These are phyloP conservation scores for Starmerella tilneyi DNA, from an alignment of 805 yeast species.

Conservation along the genomic window DNA sequence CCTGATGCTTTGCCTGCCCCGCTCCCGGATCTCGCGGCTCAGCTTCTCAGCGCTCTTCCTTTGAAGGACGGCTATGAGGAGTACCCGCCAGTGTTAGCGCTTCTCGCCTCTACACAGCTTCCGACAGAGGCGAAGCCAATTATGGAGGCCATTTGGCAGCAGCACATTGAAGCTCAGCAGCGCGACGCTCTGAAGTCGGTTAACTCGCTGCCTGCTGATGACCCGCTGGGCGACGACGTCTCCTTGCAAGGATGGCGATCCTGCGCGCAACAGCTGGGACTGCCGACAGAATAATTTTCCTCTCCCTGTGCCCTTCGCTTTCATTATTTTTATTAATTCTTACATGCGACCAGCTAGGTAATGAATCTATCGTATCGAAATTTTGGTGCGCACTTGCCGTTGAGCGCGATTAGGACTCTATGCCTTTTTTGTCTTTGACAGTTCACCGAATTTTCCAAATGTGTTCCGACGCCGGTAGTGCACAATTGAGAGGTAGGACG, in stretches of 20 bases:
- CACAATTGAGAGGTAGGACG: background rate
- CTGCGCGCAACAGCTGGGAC: conserved; percentile 16
- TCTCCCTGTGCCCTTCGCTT: no score
- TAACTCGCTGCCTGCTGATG: conserved; percentile 37
- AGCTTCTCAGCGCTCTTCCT: conserved; percentile 68
- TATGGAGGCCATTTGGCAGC: conserved; percentile 18
- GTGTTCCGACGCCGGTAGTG: background rate
- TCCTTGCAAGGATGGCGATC: conserved; percentile 18
- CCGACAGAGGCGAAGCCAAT: conserved; percentile 14
- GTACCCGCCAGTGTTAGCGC: conserved; percentile 76
- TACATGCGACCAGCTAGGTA: background rate
- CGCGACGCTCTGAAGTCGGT: conserved; percentile 49
- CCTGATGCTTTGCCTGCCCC: conserved; percentile 54
- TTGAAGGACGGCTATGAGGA: conserved; percentile 83
- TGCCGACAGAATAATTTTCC: conserved; percentile 1
- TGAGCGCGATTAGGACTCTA: no score
- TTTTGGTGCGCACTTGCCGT: background rate
- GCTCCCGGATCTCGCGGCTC: conserved; percentile 62
- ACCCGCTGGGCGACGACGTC: conserved; percentile 75
- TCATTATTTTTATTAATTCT: background rate
- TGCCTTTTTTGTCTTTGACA: background rate
- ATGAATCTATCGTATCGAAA: background rate
- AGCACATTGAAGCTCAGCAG: conserved; percentile 57
- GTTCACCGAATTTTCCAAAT: background rate
- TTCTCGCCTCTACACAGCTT: conserved; percentile 41